Evolutionary conservation across 352 stramenopile genomes (phyloP).

Genomic region (Pythium rhizo-oryzae): DNA sequence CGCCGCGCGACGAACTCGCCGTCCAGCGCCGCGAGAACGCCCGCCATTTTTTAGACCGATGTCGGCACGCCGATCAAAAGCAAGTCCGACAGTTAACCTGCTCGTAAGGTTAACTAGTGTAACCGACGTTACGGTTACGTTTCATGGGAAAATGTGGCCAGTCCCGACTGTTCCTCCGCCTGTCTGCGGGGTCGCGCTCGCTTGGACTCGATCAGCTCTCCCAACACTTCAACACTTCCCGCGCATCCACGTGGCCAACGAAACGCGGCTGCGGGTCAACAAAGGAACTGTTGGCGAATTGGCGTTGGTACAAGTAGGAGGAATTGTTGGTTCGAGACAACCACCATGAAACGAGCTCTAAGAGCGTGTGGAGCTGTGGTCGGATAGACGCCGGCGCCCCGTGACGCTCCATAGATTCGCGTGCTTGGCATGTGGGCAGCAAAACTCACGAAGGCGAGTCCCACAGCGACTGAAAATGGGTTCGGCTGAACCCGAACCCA

Average conservation of each 20-base stretch:
- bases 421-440: too few relatives aligned
- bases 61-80: not conserved
- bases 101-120: not conserved
- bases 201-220: not conserved
- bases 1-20: conserved; percentile 42
- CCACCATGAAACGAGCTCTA: too few relatives aligned
- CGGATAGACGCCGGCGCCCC: too few relatives aligned
- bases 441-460: not conserved
- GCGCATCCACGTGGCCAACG: conserved; percentile 2
- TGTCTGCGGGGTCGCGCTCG: not conserved
- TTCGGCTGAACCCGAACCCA: conserved; percentile 16
- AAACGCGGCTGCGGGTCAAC: not conserved
- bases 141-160: not conserved
- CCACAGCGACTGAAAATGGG: too few relatives aligned
- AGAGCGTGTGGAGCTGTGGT: too few relatives aligned
- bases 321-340: too few relatives aligned
- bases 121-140: not conserved
- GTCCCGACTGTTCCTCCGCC: not conserved
- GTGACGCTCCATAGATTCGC: too few relatives aligned
- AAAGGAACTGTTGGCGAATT: too few relatives aligned
- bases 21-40: conserved; percentile 15
- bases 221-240: not conserved
- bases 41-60: conserved; percentile 15
- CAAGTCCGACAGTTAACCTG: conserved; percentile 13
- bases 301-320: too few relatives aligned